Percentiles rank a stretch among this genome's conserved stretches.
Evolutionary conservation across 208 protist genomes (phyloP).

Genomic region (Vickermania spadyakhi): DNA sequence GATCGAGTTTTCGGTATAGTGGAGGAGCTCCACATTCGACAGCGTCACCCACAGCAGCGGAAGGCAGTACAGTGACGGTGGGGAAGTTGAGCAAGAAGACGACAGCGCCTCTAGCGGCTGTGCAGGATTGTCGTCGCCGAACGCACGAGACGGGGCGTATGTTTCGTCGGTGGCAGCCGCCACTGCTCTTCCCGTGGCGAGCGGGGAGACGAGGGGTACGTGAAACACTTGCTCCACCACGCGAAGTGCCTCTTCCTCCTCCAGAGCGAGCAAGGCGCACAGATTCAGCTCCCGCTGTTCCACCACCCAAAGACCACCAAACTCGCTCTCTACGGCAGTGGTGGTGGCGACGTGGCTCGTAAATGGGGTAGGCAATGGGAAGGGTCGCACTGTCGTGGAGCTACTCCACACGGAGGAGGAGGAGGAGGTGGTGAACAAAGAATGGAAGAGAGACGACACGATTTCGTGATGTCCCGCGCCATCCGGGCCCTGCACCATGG

Average conservation of each 20-base stretch:
- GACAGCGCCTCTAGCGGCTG: too few relatives aligned
- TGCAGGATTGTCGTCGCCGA: slow-evolving; percentile 33
- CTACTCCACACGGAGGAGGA: background rate
- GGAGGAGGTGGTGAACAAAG: background rate
- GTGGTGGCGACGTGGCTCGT: too few relatives aligned
- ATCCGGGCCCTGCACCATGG: background rate
- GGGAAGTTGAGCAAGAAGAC: slow-evolving; percentile 8
- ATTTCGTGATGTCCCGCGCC: background rate
- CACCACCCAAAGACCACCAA: background rate
- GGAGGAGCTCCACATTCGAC: slow-evolving; percentile 4
- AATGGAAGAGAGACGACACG: background rate
- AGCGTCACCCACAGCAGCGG: slow-evolving; percentile 4
- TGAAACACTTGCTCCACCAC: background rate
- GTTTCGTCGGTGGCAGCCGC: too few relatives aligned
- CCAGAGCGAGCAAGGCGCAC: background rate
- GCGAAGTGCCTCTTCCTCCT: background rate
- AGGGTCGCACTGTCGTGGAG: too few relatives aligned
- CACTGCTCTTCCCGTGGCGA: background rate
- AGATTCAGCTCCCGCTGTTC: background rate
- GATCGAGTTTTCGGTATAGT: background rate
- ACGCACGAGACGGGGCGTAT: slow-evolving; percentile 20
- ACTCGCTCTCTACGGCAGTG: background rate
- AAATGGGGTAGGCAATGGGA: too few relatives aligned
- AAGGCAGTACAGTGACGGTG: background rate
- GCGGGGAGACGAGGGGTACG: background rate